Conservation (phyloP, 352 stramenopile genomes). For the Pythium vanterpoolii region DNA sequence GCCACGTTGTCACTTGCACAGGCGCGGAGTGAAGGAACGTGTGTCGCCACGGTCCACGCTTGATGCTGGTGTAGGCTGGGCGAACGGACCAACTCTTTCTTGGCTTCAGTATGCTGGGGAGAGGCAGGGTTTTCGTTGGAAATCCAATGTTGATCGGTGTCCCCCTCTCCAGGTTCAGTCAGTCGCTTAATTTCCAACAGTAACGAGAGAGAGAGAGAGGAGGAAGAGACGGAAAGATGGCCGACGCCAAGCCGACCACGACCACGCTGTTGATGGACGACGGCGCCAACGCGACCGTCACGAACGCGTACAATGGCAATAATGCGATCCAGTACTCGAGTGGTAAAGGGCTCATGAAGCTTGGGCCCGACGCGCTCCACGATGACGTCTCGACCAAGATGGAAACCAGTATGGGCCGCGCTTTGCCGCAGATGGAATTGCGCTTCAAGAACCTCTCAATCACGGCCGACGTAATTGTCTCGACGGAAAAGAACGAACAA, state of each 20-base stretch:
- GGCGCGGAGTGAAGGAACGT: neutral
- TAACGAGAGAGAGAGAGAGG: neutral
- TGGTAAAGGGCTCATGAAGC: constrained; percentile 20
- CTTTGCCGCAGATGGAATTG: constrained; percentile 62
- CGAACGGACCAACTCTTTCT: too few relatives aligned
- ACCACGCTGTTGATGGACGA: constrained; percentile 6
- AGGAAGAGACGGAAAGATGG: neutral
- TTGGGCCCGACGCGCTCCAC: constrained; percentile 38
- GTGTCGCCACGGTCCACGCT: too few relatives aligned
- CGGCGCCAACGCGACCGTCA: neutral
- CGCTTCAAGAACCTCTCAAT: constrained; percentile 49
- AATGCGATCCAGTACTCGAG: constrained; percentile 17
- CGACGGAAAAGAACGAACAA: constrained; percentile 29
- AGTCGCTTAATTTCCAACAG: constrained; percentile 15
- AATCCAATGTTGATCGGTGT: neutral
- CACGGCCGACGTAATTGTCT: constrained; percentile 37
- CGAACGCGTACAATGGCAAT: constrained; percentile 2
- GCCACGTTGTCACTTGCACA: constrained; percentile 1
- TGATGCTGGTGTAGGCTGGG: too few relatives aligned
- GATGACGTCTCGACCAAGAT: constrained; percentile 37
- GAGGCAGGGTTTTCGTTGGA: neutral
- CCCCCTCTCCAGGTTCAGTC: too few relatives aligned
- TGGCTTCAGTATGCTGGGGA: neutral
- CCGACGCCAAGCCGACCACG: neutral
- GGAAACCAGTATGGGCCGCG: constrained; percentile 35